These are phyloP conservation scores for Russula emetica DNA, from an alignment of 768 basidiomycete genomes.

Conservation along the genomic window DNA sequence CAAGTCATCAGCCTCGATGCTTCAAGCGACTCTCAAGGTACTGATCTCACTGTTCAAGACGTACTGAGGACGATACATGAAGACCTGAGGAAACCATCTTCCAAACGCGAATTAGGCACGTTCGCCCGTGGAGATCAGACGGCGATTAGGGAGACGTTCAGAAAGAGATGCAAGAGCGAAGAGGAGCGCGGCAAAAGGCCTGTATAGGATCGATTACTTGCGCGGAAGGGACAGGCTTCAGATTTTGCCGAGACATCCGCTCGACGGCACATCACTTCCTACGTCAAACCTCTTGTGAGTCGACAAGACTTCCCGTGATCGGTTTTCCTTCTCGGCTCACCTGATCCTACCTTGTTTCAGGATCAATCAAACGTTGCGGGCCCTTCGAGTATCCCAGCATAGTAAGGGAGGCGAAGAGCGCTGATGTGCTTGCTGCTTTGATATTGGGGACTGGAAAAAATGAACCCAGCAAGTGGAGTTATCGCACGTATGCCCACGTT, in stretches of 20 bases:
- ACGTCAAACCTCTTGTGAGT: background rate
- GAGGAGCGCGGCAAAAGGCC: slow-evolving; percentile 4
- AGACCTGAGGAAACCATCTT: background rate
- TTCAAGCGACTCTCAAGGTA: background rate
- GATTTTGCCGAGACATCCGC: slow-evolving; percentile 1
- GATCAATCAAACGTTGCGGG: slow-evolving; percentile 2
- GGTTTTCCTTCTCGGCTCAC: background rate
- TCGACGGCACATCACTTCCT: background rate
- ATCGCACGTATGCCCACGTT: no score
- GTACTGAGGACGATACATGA: slow-evolving; percentile 3
- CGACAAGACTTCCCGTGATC: background rate
- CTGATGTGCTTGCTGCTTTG: background rate
- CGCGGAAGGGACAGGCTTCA: slow-evolving; percentile 13
- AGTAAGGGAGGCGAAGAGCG: background rate
- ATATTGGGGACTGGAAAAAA: background rate
- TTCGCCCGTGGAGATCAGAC: background rate
- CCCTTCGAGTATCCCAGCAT: background rate
- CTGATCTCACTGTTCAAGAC: slow-evolving; percentile 9
- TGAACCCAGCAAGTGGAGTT: background rate
- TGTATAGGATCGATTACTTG: slow-evolving; percentile 4
- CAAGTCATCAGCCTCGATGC: background rate
- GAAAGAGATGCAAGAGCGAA: slow-evolving; percentile 3
- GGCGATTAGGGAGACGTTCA: background rate
- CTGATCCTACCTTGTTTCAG: background rate
- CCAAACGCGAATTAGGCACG: background rate